A percentile compares a stretch with the other conserved stretches of the same genome.
Evolutionary conservation across 306 rosid genomes (phyloP).

Genomic region (Pueraria montana): DNA sequence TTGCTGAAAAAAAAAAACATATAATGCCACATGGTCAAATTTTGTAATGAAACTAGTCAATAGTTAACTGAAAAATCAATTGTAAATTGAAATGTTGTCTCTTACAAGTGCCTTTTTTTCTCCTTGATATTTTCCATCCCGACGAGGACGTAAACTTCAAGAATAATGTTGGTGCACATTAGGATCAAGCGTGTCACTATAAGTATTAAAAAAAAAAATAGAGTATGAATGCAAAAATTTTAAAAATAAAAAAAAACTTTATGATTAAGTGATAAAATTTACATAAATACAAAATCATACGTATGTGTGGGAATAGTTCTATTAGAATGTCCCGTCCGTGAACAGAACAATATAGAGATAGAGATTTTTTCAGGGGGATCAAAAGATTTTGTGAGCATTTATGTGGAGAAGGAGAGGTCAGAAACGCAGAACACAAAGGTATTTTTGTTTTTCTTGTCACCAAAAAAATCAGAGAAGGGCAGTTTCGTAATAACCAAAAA

Average conservation of each 20-base stretch:
- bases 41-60: not conserved
- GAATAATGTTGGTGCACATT: not conserved
- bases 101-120: not conserved
- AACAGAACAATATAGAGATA: not conserved
- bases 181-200: not conserved
- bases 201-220: not conserved
- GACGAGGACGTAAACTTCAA: not conserved
- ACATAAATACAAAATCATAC: not conserved
- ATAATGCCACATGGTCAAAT: no score
- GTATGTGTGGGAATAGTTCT: not conserved
- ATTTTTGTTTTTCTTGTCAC: not conserved
- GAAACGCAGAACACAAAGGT: not conserved
- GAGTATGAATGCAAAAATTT: not conserved
- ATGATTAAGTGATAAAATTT: not conserved
- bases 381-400: conserved; percentile 21
- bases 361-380: not conserved
- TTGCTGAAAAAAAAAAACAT: no score
- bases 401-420: conserved; percentile 1
- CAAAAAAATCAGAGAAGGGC: conserved; percentile 23
- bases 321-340: not conserved
- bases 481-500: conserved; percentile 25
- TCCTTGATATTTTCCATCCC: not conserved
- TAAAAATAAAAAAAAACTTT: not conserved
- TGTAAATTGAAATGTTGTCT: not conserved
- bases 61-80: not conserved